phyloP scores from a whole-genome alignment of 2,329 filamentous ascomycete genomes.

The Paecilomyces variotii region DNA sequence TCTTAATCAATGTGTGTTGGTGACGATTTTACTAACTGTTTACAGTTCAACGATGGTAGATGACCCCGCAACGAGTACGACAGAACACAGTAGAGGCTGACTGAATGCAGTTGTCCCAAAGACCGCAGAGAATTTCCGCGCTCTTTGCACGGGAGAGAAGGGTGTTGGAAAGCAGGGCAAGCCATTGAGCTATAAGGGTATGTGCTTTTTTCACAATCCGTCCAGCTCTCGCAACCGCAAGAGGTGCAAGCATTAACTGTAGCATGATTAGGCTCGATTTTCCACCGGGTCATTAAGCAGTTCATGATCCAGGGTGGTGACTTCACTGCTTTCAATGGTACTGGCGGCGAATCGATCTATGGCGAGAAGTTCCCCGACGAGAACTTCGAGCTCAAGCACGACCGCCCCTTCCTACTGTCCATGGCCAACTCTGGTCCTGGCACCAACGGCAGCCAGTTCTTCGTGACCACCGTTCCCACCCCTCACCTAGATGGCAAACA shows the following conservation, averaged over 20 bases:
- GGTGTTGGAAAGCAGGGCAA: slow-evolving; percentile 73
- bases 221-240: neutral
- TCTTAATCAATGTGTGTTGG: slow-evolving; percentile 1
- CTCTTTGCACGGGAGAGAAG: slow-evolving; percentile 91
- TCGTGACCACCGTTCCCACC: slow-evolving; percentile 91
- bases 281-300: slow-evolving; percentile 95
- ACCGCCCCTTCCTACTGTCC: slow-evolving; percentile 84
- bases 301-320: slow-evolving; percentile 99
- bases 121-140: slow-evolving; percentile 93
- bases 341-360: slow-evolving; percentile 94
- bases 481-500: slow-evolving; percentile 94
- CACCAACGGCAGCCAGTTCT: slow-evolving; percentile 97
- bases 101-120: slow-evolving; percentile 69
- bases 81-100: slow-evolving; percentile 28
- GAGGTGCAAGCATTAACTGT: neutral
- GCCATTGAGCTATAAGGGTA: slow-evolving; percentile 79
- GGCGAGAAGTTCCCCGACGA: slow-evolving; percentile 96
- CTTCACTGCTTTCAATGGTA: slow-evolving; percentile 90
- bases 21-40: slow-evolving; percentile 11
- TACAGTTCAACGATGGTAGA: slow-evolving; percentile 43
- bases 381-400: slow-evolving; percentile 87
- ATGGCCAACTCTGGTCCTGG: slow-evolving; percentile 97
- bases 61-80: slow-evolving; percentile 2
- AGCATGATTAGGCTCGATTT: slow-evolving; percentile 55
- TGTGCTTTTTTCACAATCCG: slow-evolving; percentile 1